A percentile compares a stretch with the other conserved stretches of the same genome.
These are phyloP conservation scores for Rhododendron ovatum DNA, from an alignment of 148 eudicot species.

Conservation along the genomic window DNA sequence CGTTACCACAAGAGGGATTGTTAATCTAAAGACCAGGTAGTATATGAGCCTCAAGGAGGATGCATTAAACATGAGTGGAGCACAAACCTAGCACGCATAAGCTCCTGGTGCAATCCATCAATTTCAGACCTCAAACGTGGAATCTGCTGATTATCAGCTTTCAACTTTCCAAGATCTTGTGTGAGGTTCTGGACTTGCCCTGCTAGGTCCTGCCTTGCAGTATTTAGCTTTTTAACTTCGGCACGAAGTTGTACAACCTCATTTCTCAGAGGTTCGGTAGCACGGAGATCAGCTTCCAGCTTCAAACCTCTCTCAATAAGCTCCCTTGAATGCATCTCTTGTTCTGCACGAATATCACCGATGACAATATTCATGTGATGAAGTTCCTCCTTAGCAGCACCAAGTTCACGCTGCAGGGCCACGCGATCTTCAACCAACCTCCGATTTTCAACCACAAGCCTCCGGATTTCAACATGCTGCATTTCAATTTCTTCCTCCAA, in stretches of 20 bases:
- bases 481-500: conserved; percentile 94
- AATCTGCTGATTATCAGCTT: conserved; percentile 75
- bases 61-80: neutral
- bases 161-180: conserved; percentile 61
- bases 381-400: conserved; percentile 76
- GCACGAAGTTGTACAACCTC: conserved; percentile 61
- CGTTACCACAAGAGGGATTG: neutral
- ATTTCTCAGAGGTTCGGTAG: conserved; percentile 63
- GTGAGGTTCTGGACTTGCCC: conserved; percentile 65
- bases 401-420: conserved; percentile 71
- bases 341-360: conserved; percentile 72
- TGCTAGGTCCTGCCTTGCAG: conserved; percentile 55
- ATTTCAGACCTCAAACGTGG: conserved; percentile 63
- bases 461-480: conserved; percentile 68
- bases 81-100: conserved; percentile 81
- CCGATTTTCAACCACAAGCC: conserved; percentile 75
- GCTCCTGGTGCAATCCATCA: conserved; percentile 74
- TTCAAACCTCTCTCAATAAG: conserved; percentile 77
- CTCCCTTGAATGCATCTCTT: conserved; percentile 72
- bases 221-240: conserved; percentile 69
- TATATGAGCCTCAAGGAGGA: neutral
- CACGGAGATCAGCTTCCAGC: conserved; percentile 85
- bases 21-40: neutral
- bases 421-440: conserved; percentile 79
- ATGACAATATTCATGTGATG: conserved; percentile 61